These are phyloP conservation scores for Lichtheimia ramosa DNA, from an alignment of 371 early-diverging fungal species.

Conservation along the genomic window DNA sequence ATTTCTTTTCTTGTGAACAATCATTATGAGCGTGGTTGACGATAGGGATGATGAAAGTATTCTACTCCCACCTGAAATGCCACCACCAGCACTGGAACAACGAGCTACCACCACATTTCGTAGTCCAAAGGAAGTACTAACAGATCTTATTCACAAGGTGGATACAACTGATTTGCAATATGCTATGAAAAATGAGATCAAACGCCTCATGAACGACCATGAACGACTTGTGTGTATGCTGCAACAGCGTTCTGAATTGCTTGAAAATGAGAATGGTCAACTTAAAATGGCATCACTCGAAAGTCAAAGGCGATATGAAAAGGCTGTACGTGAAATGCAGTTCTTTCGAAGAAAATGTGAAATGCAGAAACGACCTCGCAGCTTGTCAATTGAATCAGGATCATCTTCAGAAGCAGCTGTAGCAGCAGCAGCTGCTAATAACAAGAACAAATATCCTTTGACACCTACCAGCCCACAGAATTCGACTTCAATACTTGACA, in stretches of 20 bases:
- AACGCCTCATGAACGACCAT: conserved; percentile 24
- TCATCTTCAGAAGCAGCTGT: conserved; percentile 10
- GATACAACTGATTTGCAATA: conserved; percentile 14
- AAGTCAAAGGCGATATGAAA: conserved; percentile 40
- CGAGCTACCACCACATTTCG: neutral
- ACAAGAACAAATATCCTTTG: conserved; percentile 7
- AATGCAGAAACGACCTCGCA: conserved; percentile 16
- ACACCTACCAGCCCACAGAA: conserved; percentile 19
- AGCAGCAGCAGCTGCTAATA: neutral
- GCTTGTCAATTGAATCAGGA: conserved; percentile 17
- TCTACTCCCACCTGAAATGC: too few species aligned
- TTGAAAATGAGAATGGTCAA: conserved; percentile 29
- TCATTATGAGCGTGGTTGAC: too few species aligned
- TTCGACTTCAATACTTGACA: too few species aligned
- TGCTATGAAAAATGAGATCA: conserved; percentile 22
- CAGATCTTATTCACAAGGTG: conserved; percentile 19
- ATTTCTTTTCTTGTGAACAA: too few species aligned
- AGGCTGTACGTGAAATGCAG: conserved; percentile 51
- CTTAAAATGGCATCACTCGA: conserved; percentile 23
- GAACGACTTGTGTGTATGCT: conserved; percentile 29
- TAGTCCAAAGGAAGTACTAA: conserved; percentile 12
- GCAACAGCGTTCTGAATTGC: conserved; percentile 19
- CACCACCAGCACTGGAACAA: too few species aligned
- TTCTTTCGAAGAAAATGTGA: conserved; percentile 45
- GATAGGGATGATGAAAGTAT: too few species aligned